Conservation (phyloP, 1,284 basidiomycete genomes). For the Tetrapyrgos nigripes region DNA sequence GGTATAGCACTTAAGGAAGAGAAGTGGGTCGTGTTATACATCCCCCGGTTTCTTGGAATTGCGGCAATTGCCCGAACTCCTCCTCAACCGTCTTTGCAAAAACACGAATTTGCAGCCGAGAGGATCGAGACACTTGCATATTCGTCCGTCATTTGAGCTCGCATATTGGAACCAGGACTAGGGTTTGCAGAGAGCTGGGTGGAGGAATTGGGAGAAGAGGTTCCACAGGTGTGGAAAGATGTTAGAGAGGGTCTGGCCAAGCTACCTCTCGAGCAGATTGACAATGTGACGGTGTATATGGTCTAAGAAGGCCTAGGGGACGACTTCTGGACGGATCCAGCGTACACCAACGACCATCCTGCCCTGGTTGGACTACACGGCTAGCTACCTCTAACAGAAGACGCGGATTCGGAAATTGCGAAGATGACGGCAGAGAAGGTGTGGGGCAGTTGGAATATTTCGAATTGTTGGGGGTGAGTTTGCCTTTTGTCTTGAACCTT, state of each 20-base stretch:
- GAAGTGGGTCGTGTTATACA: too few relatives aligned
- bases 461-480: constrained; percentile 60
- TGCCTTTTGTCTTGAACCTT: too few relatives aligned
- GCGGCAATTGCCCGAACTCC: too few relatives aligned
- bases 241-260: constrained; percentile 55
- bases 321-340: constrained; percentile 58
- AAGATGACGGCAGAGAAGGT: constrained; percentile 59
- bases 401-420: constrained; percentile 51
- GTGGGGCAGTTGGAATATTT: constrained; percentile 61
- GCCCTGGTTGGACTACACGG: constrained; percentile 62
- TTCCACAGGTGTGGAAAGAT: constrained; percentile 48
- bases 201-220: constrained; percentile 43
- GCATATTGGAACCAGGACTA: constrained; percentile 63
- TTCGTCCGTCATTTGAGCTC: too few relatives aligned
- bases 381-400: constrained; percentile 59
- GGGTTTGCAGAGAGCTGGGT: constrained; percentile 56
- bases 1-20: too few relatives aligned
- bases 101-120: too few relatives aligned
- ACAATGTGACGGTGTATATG: constrained; percentile 52
- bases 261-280: constrained; percentile 43
- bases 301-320: constrained; percentile 61
- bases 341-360: constrained; percentile 64
- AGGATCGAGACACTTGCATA: too few relatives aligned
- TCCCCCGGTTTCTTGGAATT: too few relatives aligned
- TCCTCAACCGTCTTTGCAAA: too few relatives aligned